Percentiles rank a stretch among this genome's conserved stretches.
Evolutionary conservation across 768 basidiomycete species (phyloP).

Genomic region (Suillus fuscotomentosus): DNA sequence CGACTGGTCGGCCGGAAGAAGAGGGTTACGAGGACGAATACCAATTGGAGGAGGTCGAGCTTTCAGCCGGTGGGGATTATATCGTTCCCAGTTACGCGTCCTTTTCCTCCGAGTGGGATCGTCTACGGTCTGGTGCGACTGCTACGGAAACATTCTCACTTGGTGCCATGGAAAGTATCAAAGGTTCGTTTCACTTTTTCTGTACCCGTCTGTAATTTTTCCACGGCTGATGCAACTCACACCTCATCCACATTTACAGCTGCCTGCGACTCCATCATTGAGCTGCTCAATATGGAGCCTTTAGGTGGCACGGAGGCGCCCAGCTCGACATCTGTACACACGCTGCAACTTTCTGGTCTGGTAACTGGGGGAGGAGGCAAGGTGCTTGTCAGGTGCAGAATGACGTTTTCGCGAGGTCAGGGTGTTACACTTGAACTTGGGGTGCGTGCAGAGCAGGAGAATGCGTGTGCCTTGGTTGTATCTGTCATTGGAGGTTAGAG

Average conservation of each 20-base stretch:
- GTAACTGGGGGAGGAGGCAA: constrained; percentile 95
- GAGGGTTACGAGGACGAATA: constrained; percentile 99
- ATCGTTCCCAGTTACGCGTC: constrained; percentile 93
- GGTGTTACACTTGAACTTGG: constrained; percentile 92
- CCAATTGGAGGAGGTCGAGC: constrained; percentile 92
- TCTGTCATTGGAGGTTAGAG: constrained; percentile 77
- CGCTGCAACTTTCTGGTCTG: constrained; percentile 89
- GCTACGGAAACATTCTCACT: constrained; percentile 93
- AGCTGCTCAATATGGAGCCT: constrained; percentile 96
- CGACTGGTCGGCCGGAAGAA: constrained; percentile 92
- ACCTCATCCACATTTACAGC: constrained; percentile 45
- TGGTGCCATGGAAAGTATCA: constrained; percentile 88
- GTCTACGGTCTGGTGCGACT: constrained; percentile 71
- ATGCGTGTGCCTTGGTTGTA: constrained; percentile 83
- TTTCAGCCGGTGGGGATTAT: constrained; percentile 91
- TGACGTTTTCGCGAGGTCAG: constrained; percentile 88
- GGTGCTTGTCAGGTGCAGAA: constrained; percentile 89
- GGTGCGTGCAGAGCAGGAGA: constrained; percentile 89
- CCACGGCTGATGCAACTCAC: constrained; percentile 11
- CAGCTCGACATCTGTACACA: constrained; percentile 83
- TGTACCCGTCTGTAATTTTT: constrained; percentile 4
- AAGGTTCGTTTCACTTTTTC: constrained; percentile 57
- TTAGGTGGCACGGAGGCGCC: constrained; percentile 89
- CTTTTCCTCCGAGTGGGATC: constrained; percentile 95
- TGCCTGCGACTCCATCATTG: constrained; percentile 94